A percentile compares a stretch with the other conserved stretches of the same genome.
Conservation (phyloP, 306 rosid genomes). For the Adenanthera pavonina region DNA sequence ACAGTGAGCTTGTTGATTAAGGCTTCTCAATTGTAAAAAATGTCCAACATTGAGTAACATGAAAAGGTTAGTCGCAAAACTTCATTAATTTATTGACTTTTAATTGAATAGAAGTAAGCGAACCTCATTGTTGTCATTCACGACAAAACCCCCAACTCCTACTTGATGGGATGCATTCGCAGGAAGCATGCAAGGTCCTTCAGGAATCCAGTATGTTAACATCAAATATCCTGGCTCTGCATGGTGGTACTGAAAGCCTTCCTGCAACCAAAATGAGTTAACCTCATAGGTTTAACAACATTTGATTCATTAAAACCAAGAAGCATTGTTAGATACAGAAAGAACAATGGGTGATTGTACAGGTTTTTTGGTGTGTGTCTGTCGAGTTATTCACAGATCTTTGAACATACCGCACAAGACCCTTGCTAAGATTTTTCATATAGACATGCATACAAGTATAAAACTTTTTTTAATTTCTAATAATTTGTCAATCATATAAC, state of each 20-base stretch:
- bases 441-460: not conserved
- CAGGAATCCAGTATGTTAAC: constrained; percentile 96
- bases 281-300: constrained; percentile 34
- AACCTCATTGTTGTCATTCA: constrained; percentile 83
- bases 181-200: constrained; percentile 94
- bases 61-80: not conserved
- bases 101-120: constrained; percentile 28
- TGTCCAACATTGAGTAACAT: not conserved
- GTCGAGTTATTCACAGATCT: constrained; percentile 18
- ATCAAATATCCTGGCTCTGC: constrained; percentile 90
- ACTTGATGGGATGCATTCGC: constrained; percentile 95
- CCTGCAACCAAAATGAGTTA: constrained; percentile 64
- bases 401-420: not conserved
- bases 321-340: not conserved
- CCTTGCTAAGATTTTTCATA: not conserved
- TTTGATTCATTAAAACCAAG: not conserved
- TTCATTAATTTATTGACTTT: not conserved
- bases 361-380: not conserved
- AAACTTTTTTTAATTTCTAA: not conserved
- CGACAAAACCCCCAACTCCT: constrained; percentile 92
- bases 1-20: constrained; percentile 7
- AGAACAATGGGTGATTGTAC: not conserved
- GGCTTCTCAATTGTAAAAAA: not conserved
- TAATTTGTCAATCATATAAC: not conserved
- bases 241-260: constrained; percentile 90